phyloP scores from a whole-genome alignment of 2,329 filamentous ascomycete genomes.

The Mycocentrospora acerina region DNA sequence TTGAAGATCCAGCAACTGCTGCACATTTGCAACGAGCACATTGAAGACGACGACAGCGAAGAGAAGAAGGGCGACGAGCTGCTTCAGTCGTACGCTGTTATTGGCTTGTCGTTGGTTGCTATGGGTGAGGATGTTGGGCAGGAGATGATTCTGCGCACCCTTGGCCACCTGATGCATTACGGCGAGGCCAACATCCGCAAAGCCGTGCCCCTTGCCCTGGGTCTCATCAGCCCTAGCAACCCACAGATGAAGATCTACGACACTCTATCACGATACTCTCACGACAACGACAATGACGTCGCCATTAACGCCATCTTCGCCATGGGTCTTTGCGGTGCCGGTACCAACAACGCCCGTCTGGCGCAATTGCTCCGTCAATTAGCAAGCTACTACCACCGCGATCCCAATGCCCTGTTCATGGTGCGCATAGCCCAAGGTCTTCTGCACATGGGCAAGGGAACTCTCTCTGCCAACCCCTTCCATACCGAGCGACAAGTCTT shows the following conservation, averaged over 20 bases:
- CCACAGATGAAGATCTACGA: constrained; percentile 99
- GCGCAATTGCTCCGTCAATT: constrained; percentile 92
- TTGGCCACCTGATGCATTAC: constrained; percentile 98
- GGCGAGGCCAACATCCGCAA: constrained; percentile 96
- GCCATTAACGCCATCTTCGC: constrained; percentile 98
- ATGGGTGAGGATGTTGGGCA: constrained; percentile 99
- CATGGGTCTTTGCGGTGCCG: constrained; percentile 95
- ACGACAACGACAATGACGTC: constrained; percentile 98
- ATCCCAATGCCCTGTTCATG: constrained; percentile 97
- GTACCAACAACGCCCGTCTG: constrained; percentile 95
- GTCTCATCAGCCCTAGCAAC: constrained; percentile 93
- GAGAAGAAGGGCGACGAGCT: constrained; percentile 91
- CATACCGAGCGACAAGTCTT: constrained; percentile 96
- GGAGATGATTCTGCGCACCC: constrained; percentile 97
- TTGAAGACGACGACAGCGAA: constrained; percentile 91
- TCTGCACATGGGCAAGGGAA: constrained; percentile 98
- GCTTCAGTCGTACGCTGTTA: constrained; percentile 91
- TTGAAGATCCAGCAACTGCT: constrained; percentile 96
- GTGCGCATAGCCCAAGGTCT: constrained; percentile 97
- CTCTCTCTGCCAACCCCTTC: constrained; percentile 95
- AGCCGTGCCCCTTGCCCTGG: constrained; percentile 94
- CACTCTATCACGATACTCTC: constrained; percentile 92
- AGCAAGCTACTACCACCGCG: constrained; percentile 96
- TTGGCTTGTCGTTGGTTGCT: constrained; percentile 89
- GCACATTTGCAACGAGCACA: constrained; percentile 96